Conservation (phyloP, 1,284 basidiomycete genomes). For the Ustilago tritici region DNA sequence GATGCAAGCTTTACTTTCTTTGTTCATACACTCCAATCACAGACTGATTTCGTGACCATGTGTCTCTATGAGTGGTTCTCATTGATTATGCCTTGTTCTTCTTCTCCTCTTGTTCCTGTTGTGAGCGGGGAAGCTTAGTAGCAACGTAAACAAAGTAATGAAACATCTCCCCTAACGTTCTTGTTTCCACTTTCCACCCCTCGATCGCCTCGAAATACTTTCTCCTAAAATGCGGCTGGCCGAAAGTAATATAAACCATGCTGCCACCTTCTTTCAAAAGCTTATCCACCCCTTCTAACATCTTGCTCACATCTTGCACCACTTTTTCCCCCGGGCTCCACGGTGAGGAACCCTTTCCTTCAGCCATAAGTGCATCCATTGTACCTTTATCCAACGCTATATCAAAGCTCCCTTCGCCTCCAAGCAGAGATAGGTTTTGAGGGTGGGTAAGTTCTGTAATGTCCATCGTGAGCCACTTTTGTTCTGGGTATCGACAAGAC, state of each 20-base stretch:
- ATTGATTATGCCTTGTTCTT: too few relatives aligned
- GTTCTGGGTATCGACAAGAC: slow-evolving; percentile 41
- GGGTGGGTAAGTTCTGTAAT: slow-evolving; percentile 54
- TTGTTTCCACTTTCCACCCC: slow-evolving; percentile 53
- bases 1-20: too few relatives aligned
- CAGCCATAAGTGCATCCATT: slow-evolving; percentile 68
- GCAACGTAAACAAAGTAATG: slow-evolving; percentile 66
- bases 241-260: slow-evolving; percentile 67
- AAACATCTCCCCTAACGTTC: slow-evolving; percentile 61
- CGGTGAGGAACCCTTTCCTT: slow-evolving; percentile 41
- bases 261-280: slow-evolving; percentile 56
- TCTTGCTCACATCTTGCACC: slow-evolving; percentile 34
- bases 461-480: slow-evolving; percentile 59
- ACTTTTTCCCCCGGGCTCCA: slow-evolving; percentile 62
- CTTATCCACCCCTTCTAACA: slow-evolving; percentile 57
- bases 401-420: slow-evolving; percentile 54
- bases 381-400: slow-evolving; percentile 66
- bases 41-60: too few relatives aligned
- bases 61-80: too few relatives aligned
- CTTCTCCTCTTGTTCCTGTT: background rate
- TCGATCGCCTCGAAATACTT: slow-evolving; percentile 46
- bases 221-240: slow-evolving; percentile 63
- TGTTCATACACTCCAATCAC: too few relatives aligned
- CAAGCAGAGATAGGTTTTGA: slow-evolving; percentile 36
- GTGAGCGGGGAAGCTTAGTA: slow-evolving; percentile 20